Evolutionary conservation across 192 early-diverging fungal genomes (phyloP).

Genomic region (Umbelopsis isabellina): DNA sequence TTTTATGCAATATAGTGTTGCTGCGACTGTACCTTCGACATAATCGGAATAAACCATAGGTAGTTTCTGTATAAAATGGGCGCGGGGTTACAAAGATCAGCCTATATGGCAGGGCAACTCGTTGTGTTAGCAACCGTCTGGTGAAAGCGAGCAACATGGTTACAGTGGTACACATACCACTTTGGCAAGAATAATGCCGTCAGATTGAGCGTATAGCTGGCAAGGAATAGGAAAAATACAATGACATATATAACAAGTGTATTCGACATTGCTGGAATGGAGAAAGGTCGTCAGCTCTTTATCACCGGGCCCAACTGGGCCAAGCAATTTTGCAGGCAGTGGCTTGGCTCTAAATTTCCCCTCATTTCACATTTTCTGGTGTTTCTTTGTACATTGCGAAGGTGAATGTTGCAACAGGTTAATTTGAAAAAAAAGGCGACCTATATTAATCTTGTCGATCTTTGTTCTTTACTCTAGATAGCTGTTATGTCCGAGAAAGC

Average conservation of each 20-base stretch:
- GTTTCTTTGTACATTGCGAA: too few relatives aligned
- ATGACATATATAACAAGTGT: conserved; percentile 36
- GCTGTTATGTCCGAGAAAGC: conserved; percentile 14
- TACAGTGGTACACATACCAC: conserved; percentile 26
- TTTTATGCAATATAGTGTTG: not conserved
- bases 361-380: too few relatives aligned
- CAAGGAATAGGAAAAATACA: conserved; percentile 30
- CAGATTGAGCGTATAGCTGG: conserved; percentile 30
- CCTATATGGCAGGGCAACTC: conserved; percentile 18
- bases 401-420: not conserved
- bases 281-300: not conserved
- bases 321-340: not conserved
- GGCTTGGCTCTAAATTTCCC: conserved; percentile 1
- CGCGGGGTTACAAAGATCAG: conserved; percentile 37
- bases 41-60: conserved; percentile 35
- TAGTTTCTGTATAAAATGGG: conserved; percentile 40
- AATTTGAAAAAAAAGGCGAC: not conserved
- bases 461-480: not conserved
- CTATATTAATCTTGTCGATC: not conserved
- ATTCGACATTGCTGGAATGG: conserved; percentile 2
- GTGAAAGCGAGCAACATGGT: not conserved
- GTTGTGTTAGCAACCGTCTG: not conserved
- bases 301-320: not conserved
- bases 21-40: conserved; percentile 30
- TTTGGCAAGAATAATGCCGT: conserved; percentile 34